A percentile compares a stretch with the other conserved stretches of the same genome.
phyloP scores from a whole-genome alignment of 257 asterid species.

The Orobanche coerulescens region DNA sequence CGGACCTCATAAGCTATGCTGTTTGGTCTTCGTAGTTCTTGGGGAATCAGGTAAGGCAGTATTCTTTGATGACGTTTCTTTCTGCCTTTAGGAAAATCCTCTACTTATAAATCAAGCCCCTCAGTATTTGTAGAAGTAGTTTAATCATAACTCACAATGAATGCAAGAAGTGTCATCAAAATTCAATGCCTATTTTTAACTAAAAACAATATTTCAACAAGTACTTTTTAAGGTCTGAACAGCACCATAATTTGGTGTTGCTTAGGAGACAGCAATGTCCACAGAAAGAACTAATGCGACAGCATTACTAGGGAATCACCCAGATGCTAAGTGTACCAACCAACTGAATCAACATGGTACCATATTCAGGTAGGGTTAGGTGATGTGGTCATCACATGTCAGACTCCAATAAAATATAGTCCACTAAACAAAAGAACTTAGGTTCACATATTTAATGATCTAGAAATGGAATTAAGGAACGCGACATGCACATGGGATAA shows the following conservation, averaged over 20 bases:
- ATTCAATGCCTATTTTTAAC: not conserved
- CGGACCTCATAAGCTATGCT: too few species aligned
- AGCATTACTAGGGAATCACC: slow-evolving; percentile 7
- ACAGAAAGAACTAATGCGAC: slow-evolving; percentile 2
- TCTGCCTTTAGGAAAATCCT: not conserved
- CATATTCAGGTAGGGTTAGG: not conserved
- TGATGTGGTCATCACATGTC: not conserved
- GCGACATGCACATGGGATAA: slow-evolving; percentile 11
- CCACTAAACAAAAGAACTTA: not conserved
- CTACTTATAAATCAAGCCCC: not conserved
- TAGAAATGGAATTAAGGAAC: slow-evolving; percentile 6
- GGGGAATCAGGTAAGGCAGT: not conserved
- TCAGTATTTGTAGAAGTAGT: not conserved
- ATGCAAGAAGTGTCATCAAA: not conserved
- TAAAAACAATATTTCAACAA: not conserved
- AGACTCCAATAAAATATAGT: slow-evolving; percentile 8
- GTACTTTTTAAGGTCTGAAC: not conserved
- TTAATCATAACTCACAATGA: not conserved
- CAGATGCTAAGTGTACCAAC: not conserved
- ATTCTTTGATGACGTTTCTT: not conserved
- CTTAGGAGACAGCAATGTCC: not conserved
- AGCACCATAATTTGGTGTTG: not conserved
- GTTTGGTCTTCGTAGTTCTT: not conserved
- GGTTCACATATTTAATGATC: not conserved
- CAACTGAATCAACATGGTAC: not conserved